phyloP scores from a whole-genome alignment of 768 basidiomycete genomes.

The Xerocomellus dryophilus region DNA sequence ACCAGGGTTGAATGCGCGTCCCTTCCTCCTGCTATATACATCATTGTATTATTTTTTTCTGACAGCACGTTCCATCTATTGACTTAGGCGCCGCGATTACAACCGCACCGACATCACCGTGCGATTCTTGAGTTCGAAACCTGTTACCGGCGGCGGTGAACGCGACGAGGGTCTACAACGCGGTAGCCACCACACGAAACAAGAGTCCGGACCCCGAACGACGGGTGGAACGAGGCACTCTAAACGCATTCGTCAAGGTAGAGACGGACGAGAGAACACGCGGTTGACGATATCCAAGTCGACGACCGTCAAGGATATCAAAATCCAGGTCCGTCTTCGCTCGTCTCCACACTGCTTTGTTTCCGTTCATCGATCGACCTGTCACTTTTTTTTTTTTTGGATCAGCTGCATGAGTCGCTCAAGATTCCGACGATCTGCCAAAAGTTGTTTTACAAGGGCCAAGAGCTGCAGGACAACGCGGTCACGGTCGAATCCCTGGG shows the following conservation, averaged over 20 bases:
- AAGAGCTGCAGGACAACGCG: conserved; percentile 63
- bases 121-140: conserved; percentile 40
- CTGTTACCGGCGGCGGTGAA: conserved; percentile 31
- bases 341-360: background rate
- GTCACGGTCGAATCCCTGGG: conserved; percentile 50
- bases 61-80: conserved; percentile 18
- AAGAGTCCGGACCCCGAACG: conserved; percentile 36
- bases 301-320: conserved; percentile 77
- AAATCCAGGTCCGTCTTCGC: conserved; percentile 53
- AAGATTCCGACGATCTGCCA: conserved; percentile 76
- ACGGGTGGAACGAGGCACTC: conserved; percentile 57
- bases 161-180: conserved; percentile 26
- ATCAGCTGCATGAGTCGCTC: conserved; percentile 58
- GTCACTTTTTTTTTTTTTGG: background rate
- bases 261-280: conserved; percentile 48
- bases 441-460: conserved; percentile 57
- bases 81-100: conserved; percentile 43
- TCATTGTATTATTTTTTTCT: conserved; percentile 9
- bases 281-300: conserved; percentile 57
- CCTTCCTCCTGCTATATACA: conserved; percentile 5
- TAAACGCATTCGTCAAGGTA: conserved; percentile 60
- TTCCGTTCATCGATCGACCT: background rate
- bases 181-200: conserved; percentile 29
- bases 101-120: conserved; percentile 60
- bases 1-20: conserved; percentile 6